Evolutionary conservation across 169 alveolate species (phyloP), one percentile per base, ranked within the genome.

Genomic region (Ichthyophthirius multifiliis): DNA sequence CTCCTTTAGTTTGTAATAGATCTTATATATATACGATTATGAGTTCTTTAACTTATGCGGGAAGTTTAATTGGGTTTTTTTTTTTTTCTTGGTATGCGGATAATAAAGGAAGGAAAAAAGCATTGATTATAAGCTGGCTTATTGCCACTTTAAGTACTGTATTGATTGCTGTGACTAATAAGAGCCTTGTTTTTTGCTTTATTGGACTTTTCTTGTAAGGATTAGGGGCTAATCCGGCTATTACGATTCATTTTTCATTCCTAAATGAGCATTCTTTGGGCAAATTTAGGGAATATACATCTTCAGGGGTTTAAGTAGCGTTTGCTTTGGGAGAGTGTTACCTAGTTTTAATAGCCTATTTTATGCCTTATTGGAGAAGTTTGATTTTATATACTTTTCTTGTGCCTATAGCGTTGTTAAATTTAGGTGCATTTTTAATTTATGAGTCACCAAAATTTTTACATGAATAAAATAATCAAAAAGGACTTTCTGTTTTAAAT

Each of bases 191-290:
- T 10, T 23, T 23, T 2, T 55, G 23, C 31, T 34, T 23, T 1
- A 39, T 73, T 20, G 83, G 83, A 5, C 35, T 30, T 39, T 81
- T 81, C 27, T 32, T 81, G 15, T 12, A 44, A 30, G 86, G 86
- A 1, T 81, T 81, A 71, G 86, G 86, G 1, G 41, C 44, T 7
- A 81, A 81, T 73, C 82, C 86, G 16, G 76, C 82, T 0, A 81
- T 81, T 32, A 81, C 80, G 4, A 41, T 81, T 5, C 86, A 81
- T 48, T 81, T 43, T 73, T 81, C 86, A 12, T 81, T 81, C 55
- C 23, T 81, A 4, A 81, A 81, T 71, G 86, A 81, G 23, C 86
- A 81, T 48, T 48, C 86, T 12, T 30, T 55, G 31, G 71, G 71
- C 13, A 55, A 55, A 10, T 55, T 55, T 27, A 55, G 71, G 31